Base-by-base conservation (phyloP, 2,329 filamentous ascomycete species). In the Fonsecaea nubica region DNA sequence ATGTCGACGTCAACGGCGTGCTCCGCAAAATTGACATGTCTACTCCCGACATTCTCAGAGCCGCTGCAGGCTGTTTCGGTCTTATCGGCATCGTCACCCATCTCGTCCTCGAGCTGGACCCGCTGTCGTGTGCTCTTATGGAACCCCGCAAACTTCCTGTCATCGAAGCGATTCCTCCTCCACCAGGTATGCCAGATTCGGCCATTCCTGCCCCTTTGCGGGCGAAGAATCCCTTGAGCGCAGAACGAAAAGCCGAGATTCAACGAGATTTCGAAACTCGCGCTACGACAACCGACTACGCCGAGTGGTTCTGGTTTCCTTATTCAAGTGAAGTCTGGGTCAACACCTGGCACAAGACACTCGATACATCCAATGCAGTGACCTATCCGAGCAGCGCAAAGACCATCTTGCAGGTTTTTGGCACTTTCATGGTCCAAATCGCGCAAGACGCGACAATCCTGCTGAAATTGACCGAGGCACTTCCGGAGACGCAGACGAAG, bases 271-370 rank as follows among this genome's bases (percentile, higher is more conserved):
- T 83, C 64, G 76, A 81, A 64, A 67, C 73, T 1, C 74, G 76
- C 2, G 80, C 80, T 13, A 71, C 72, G 0, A 76, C 80, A 35
- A 76, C 79, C 57, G 83, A 81, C 67, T 84, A 84, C 62, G 73
- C 76, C 25, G 82, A 84, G 68, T 84, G 80, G 80, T 84, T 84
- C 69, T 84, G 82, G 82, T 84, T 84, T 66, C 78, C 82, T 0
- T 82, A 81, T 62, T 78, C 79, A 21, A 75, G 79, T 58, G 75
- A 80, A 50, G 76, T 77, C 4, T 83, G 81, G 81, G 77, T 83
- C 18, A 82, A 84, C 68, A 80, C 77, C 30, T 84, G 81, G 81
- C 78, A 82, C 62, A 75, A 74, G 61, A 70, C 68, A 2, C 38
- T 50, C 30, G 68, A 70, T 21, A 33, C 59, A 5, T 66, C 65